These are phyloP conservation scores for Apiospora aurea DNA, from an alignment of 2,329 filamentous ascomycete genomes.

Conservation along the genomic window DNA sequence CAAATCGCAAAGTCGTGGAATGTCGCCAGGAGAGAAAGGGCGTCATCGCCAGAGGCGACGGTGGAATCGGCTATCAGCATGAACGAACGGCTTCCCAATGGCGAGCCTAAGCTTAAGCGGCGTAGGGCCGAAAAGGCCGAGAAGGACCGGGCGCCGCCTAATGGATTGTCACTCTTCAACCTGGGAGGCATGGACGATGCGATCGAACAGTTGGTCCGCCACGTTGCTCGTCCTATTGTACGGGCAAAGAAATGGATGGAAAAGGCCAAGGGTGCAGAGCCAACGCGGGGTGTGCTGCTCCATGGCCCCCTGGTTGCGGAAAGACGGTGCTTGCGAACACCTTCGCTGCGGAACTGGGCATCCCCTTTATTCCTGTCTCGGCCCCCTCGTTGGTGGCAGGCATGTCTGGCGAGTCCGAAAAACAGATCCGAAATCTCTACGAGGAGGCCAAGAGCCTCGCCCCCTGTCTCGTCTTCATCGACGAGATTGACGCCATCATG, in stretches of 20 bases:
- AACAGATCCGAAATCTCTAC: constrained; percentile 83
- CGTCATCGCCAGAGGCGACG: constrained; percentile 33
- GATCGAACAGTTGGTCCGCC: constrained; percentile 50
- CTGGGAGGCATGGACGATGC: constrained; percentile 80
- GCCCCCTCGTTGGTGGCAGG: constrained; percentile 83
- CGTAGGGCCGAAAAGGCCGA: constrained; percentile 61
- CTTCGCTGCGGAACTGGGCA: constrained; percentile 76
- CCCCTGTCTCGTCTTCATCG: constrained; percentile 89
- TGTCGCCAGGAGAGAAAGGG: constrained; percentile 36
- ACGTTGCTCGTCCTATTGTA: constrained; percentile 52
- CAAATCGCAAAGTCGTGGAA: constrained; percentile 52
- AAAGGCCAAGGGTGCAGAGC: constrained; percentile 60
- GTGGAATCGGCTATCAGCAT: constrained; percentile 37
- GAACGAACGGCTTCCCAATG: constrained; percentile 64
- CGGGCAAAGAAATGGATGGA: background rate
- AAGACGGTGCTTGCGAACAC: constrained; percentile 87
- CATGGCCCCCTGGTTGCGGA: constrained; percentile 87
- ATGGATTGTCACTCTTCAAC: constrained; percentile 72
- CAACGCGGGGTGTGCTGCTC: constrained; percentile 77
- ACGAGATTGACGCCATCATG: constrained; percentile 90
- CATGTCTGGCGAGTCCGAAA: constrained; percentile 90
- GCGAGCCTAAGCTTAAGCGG: constrained; percentile 72
- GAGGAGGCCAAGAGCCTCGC: constrained; percentile 87
- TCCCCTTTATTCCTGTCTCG: constrained; percentile 83
- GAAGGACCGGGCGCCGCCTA: constrained; percentile 69